Evolutionary conservation across 345 rosid genomes (phyloP).

Genomic region (Salix viminalis): DNA sequence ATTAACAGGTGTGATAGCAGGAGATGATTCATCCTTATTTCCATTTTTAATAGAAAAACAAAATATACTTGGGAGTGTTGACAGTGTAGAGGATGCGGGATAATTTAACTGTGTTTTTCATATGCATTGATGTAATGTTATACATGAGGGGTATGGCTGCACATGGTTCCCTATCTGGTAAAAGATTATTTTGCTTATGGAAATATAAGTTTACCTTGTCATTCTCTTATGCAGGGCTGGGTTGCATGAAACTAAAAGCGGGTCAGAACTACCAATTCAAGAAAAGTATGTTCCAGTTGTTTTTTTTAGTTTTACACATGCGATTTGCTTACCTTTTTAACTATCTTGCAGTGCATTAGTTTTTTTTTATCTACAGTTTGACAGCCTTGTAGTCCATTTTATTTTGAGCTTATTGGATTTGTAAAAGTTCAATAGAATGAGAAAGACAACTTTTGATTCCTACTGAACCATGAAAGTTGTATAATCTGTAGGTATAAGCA

Average conservation of each 20-base stretch:
- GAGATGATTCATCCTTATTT: background rate
- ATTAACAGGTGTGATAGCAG: background rate
- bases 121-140: background rate
- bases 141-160: background rate
- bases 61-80: background rate
- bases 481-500: conserved; percentile 52
- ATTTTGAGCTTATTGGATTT: background rate
- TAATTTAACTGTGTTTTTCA: background rate
- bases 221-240: conserved; percentile 39
- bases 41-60: background rate
- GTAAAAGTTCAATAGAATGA: background rate
- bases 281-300: conserved; percentile 61
- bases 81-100: background rate
- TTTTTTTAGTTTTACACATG: background rate
- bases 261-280: conserved; percentile 55
- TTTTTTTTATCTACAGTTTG: background rate
- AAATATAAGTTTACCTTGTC: background rate
- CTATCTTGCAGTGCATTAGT: background rate
- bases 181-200: background rate
- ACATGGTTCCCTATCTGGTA: background rate
- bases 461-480: conserved; percentile 6
- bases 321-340: background rate
- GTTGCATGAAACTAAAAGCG: conserved; percentile 40
- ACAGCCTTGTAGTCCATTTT: background rate
- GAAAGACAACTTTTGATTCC: background rate